A percentile compares a stretch with the other conserved stretches of the same genome.
These are phyloP conservation scores for Pestalotiopsis sp. DNA, from an alignment of 2,329 filamentous ascomycete genomes.

Conservation along the genomic window DNA sequence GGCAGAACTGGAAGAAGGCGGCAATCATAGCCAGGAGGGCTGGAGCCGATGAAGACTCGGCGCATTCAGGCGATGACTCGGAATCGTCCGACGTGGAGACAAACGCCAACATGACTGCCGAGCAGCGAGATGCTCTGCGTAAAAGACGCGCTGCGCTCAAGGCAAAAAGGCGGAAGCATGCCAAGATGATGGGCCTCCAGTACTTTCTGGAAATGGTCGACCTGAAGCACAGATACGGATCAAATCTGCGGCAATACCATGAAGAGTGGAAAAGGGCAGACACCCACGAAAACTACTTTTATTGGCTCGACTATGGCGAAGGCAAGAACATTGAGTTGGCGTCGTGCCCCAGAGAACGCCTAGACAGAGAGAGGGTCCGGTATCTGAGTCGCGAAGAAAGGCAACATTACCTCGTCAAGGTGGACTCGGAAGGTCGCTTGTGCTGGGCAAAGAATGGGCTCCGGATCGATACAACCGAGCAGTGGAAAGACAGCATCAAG, in stretches of 20 bases:
- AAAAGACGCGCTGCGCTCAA: constrained; percentile 52
- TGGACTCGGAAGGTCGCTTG: constrained; percentile 75
- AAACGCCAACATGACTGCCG: constrained; percentile 29
- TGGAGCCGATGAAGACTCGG: constrained; percentile 64
- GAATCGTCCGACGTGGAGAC: constrained; percentile 32
- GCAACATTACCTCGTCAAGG: constrained; percentile 76
- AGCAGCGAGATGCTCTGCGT: constrained; percentile 41
- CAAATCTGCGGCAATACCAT: constrained; percentile 81
- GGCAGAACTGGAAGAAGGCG: constrained; percentile 76
- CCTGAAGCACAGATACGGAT: constrained; percentile 84
- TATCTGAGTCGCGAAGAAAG: constrained; percentile 85
- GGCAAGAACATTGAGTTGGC: constrained; percentile 72
- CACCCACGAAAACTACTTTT: constrained; percentile 89
- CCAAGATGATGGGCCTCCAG: constrained; percentile 81
- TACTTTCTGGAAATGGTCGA: constrained; percentile 90
- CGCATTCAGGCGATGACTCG: constrained; percentile 42
- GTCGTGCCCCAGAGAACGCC: constrained; percentile 71
- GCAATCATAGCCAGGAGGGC: constrained; percentile 73
- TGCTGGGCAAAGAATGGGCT: constrained; percentile 85
- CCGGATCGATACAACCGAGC: constrained; percentile 74
- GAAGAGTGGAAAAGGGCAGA: constrained; percentile 78
- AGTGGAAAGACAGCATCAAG: constrained; percentile 79
- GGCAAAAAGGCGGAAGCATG: constrained; percentile 62
- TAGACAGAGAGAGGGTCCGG: constrained; percentile 80
- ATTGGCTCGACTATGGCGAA: constrained; percentile 85